Evolutionary conservation across 2,329 filamentous ascomycete genomes (phyloP), one percentile per base, ranked within the genome.

Genomic region (Plectosphaerella plurivora): DNA sequence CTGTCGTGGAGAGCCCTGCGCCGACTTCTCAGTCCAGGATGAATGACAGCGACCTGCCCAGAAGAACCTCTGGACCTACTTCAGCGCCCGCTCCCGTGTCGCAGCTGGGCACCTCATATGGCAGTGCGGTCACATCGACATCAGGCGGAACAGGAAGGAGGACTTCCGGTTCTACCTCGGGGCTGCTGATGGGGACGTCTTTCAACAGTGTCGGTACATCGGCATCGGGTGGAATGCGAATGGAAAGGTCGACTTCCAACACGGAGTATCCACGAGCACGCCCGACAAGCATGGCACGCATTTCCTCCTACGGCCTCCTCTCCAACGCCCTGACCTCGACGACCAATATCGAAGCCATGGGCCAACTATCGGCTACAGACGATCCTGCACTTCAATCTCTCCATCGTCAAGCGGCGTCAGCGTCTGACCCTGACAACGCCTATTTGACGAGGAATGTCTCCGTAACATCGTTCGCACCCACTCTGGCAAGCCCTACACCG

Each of bases 401-500:
- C 64, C 12, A 56, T 68, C 16, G 60, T 65, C 8, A 54, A 45
- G 50, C 47, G 15, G 50, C 44, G 15, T 39, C 51, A 11, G 15
- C 37, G 20, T 46, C 53, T 18, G 52, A 52, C 12, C 9, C 44
- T 15, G 50, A 52, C 24, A 24, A 37, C 22, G 24, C 33, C 10
- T 49, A 45, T 18, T 22, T 53, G 16, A 51, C 56, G 10, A 58
- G 59, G 33, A 56, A 60, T 24, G 53, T 56, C 24, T 61, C 59
- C 9, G 56, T 59, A 41, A 68, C 70, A 24, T 68, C 71, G 9
- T 73, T 81, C 52, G 73, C 70, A 5, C 79, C 79, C 22, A 82
- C 78, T 1, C 73, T 72, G 51, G 78, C 77, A 5, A 77, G 70
- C 44, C 64, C 70, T 11, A 67, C 71, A 14, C 66, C 74, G 24